These are phyloP conservation scores for Colletotrichum paranaense DNA, from an alignment of 2,329 filamentous ascomycete species.

Conservation along the genomic window DNA sequence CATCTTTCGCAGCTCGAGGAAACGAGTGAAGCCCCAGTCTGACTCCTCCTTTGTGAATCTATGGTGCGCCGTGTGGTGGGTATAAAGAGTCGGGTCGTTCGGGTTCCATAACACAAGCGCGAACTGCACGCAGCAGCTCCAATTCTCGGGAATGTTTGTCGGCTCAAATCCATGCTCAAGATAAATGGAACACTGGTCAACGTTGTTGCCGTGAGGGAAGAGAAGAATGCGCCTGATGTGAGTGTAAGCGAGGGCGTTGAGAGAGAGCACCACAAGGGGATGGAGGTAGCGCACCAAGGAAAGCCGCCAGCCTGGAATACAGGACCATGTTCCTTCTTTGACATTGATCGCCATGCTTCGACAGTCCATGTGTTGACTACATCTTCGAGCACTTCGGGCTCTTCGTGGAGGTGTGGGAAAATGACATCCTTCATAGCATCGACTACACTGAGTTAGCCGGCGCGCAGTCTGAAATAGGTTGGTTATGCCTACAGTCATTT, in stretches of 20 bases:
- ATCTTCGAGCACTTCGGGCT: slow-evolving; percentile 84
- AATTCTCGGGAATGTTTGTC: slow-evolving; percentile 82
- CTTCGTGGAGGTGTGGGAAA: slow-evolving; percentile 77
- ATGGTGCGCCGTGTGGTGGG: slow-evolving; percentile 88
- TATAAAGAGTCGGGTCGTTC: slow-evolving; percentile 87
- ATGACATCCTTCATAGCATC: slow-evolving; percentile 88
- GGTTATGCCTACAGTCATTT: slow-evolving; percentile 61
- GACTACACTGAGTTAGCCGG: slow-evolving; percentile 59
- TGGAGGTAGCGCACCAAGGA: slow-evolving; percentile 76
- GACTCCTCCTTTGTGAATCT: slow-evolving; percentile 96
- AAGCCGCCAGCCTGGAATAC: slow-evolving; percentile 86
- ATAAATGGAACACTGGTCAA: slow-evolving; percentile 94
- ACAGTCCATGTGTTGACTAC: slow-evolving; percentile 87
- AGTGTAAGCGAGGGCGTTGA: slow-evolving; percentile 35
- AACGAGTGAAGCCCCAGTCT: slow-evolving; percentile 99
- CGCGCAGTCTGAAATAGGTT: not conserved
- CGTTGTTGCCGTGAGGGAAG: slow-evolving; percentile 95
- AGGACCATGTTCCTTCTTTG: slow-evolving; percentile 88
- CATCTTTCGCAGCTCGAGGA: slow-evolving; percentile 87
- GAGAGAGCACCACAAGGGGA: not conserved
- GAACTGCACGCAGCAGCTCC: slow-evolving; percentile 97
- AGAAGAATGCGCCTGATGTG: slow-evolving; percentile 84
- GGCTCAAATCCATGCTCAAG: slow-evolving; percentile 91
- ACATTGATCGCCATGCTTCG: slow-evolving; percentile 80
- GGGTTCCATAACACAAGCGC: slow-evolving; percentile 94